phyloP scores from a whole-genome alignment of 768 basidiomycete genomes.

The Fistulinella prunicolor region DNA sequence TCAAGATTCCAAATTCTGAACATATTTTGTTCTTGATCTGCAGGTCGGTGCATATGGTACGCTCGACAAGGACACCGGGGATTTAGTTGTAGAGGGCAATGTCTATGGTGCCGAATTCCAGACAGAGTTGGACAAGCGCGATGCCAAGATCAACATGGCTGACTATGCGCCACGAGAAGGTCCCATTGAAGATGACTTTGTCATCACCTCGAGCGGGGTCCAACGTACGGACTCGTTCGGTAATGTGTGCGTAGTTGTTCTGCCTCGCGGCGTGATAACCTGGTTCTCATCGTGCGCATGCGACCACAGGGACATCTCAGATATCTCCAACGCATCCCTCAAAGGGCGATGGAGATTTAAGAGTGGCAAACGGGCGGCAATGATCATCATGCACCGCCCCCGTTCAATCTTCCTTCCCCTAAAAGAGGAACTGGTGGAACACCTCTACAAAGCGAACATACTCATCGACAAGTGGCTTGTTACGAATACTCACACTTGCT shows the following conservation, averaged over 20 bases:
- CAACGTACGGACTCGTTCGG: slow-evolving; percentile 7
- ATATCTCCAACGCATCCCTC: slow-evolving; percentile 30
- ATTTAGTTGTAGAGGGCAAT: slow-evolving; percentile 30
- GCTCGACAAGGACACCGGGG: slow-evolving; percentile 30
- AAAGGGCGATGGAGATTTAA: slow-evolving; percentile 37
- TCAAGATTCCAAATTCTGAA: not conserved
- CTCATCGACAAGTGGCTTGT: slow-evolving; percentile 35
- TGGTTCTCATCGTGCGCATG: no score
- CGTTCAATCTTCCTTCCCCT: slow-evolving; percentile 18
- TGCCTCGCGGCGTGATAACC: no score
- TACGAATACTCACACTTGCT: slow-evolving; percentile 30
- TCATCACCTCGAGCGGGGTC: slow-evolving; percentile 27
- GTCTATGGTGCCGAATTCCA: slow-evolving; percentile 28
- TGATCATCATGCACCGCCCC: slow-evolving; percentile 35
- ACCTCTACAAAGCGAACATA: slow-evolving; percentile 19
- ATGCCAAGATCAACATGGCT: slow-evolving; percentile 1
- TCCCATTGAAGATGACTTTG: slow-evolving; percentile 18
- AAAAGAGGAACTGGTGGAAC: slow-evolving; percentile 22
- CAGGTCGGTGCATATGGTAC: slow-evolving; percentile 37
- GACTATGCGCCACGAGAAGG: slow-evolving; percentile 15
- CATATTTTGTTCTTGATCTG: no score
- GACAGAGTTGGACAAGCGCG: slow-evolving; percentile 8
- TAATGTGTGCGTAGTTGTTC: slow-evolving; percentile 19
- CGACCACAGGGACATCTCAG: slow-evolving; percentile 15
- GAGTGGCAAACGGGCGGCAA: slow-evolving; percentile 29